Percentiles rank a stretch among this genome's conserved stretches.
Conservation (phyloP, 805 yeast genomes). For the Ogataea wickerhamii region DNA sequence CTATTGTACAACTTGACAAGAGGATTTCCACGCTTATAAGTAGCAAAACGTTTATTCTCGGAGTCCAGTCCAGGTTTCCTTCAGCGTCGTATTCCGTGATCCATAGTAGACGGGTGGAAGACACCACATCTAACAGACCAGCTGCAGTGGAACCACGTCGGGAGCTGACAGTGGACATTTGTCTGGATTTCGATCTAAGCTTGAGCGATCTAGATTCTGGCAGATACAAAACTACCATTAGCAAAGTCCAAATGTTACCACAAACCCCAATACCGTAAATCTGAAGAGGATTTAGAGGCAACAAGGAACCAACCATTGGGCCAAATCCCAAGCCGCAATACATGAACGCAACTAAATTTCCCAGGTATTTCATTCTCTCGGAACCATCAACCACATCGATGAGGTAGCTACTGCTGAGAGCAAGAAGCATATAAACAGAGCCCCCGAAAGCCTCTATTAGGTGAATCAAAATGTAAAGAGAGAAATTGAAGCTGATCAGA, state of each 20-base stretch:
- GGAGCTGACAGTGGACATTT: conserved; percentile 17
- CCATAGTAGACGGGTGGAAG: conserved; percentile 56
- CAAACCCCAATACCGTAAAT: conserved; percentile 18
- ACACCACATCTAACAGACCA: conserved; percentile 26
- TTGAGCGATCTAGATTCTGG: conserved; percentile 63
- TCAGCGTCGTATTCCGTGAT: conserved; percentile 37
- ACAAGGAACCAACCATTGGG: conserved; percentile 53
- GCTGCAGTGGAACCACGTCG: not conserved
- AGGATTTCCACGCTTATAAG: conserved; percentile 48
- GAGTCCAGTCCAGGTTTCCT: conserved; percentile 27
- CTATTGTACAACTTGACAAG: conserved; percentile 37
- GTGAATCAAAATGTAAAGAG: conserved; percentile 40
- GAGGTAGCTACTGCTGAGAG: conserved; percentile 64
- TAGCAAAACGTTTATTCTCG: conserved; percentile 46
- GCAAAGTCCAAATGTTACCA: conserved; percentile 31
- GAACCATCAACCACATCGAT: conserved; percentile 68
- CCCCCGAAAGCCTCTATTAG: conserved; percentile 57
- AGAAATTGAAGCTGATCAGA: conserved; percentile 28
- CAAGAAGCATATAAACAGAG: conserved; percentile 51
- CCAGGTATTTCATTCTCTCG: conserved; percentile 55
- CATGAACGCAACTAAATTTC: conserved; percentile 55
- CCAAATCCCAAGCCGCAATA: conserved; percentile 63
- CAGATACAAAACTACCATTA: conserved; percentile 38
- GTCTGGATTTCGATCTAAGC: conserved; percentile 51
- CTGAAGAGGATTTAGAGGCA: conserved; percentile 33